Percentiles rank a stretch among this genome's conserved stretches.
These are phyloP conservation scores for Spizellomyces sp. DNA, from an alignment of 192 early-diverging fungal species.

Conservation along the genomic window DNA sequence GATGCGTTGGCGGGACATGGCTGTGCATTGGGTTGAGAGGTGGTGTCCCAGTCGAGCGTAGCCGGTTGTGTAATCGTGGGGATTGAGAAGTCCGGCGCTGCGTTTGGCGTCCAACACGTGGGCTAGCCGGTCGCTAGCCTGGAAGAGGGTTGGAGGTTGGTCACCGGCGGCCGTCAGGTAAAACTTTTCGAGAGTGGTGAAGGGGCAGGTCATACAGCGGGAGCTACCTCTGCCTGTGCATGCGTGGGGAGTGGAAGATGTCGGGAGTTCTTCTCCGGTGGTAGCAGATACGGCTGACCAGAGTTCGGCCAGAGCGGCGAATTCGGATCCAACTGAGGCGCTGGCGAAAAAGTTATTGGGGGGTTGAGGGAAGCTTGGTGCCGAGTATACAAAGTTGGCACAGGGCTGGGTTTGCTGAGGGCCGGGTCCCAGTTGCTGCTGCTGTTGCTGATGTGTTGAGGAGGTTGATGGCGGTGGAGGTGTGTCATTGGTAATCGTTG, in stretches of 20 bases:
- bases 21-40: constrained; percentile 59
- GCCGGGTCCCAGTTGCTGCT: constrained; percentile 4
- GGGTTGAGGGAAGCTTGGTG: neutral
- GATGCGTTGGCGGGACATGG: constrained; percentile 62
- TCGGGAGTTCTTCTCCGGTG: neutral
- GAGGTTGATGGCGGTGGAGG: constrained; percentile 2
- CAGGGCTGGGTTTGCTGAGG: neutral
- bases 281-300: neutral
- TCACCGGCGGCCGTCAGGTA: constrained; percentile 79
- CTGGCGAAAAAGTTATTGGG: neutral
- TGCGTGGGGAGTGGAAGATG: neutral
- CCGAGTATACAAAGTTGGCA: neutral
- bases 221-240: no score
- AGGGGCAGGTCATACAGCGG: neutral
- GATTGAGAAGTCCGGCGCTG: constrained; percentile 83
- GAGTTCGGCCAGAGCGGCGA: neutral
- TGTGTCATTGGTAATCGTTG: neutral
- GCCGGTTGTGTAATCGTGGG: constrained; percentile 85
- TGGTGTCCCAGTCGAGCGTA: constrained; percentile 81
- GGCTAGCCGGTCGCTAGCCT: neutral
- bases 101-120: constrained; percentile 76
- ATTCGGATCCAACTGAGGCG: neutral
- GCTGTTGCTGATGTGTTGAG: neutral
- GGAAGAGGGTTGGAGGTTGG: neutral
- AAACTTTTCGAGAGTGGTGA: constrained; percentile 57